Percentiles rank a stretch among this genome's conserved stretches.
These are phyloP conservation scores for Phaeosphaeriaceae sp. DNA, from an alignment of 2,329 filamentous ascomycete genomes.

Conservation along the genomic window DNA sequence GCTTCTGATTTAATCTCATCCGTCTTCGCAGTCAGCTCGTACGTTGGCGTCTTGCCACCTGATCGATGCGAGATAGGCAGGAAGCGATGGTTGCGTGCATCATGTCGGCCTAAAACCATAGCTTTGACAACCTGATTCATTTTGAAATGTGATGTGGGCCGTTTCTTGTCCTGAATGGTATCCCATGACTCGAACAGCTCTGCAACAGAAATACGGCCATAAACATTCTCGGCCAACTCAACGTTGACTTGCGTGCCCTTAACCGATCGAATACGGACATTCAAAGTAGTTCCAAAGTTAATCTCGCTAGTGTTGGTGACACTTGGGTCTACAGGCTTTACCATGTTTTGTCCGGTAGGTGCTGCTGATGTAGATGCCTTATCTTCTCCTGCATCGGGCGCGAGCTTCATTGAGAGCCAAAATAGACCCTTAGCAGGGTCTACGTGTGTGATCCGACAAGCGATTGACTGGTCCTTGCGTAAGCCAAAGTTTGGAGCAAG, in stretches of 20 bases:
- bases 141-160: conserved; percentile 77
- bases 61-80: conserved; percentile 87
- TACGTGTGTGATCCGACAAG: conserved; percentile 73
- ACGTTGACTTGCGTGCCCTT: conserved; percentile 95
- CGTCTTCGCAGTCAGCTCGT: conserved; percentile 85
- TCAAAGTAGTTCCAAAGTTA: conserved; percentile 72
- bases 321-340: conserved; percentile 69
- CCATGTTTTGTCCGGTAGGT: conserved; percentile 48
- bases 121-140: conserved; percentile 74
- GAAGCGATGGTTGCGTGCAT: conserved; percentile 88
- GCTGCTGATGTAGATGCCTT: conserved; percentile 29
- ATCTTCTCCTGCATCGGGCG: conserved; percentile 50
- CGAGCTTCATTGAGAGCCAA: conserved; percentile 65
- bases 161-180: conserved; percentile 81
- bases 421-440: conserved; percentile 75
- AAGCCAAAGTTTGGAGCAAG: conserved; percentile 78
- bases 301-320: conserved; percentile 74
- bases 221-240: conserved; percentile 81
- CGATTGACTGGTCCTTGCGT: conserved; percentile 75
- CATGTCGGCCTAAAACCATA: conserved; percentile 83
- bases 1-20: conserved; percentile 60
- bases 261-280: conserved; percentile 80
- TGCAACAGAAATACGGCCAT: conserved; percentile 91
- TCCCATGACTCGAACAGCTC: conserved; percentile 90
- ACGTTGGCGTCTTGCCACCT: conserved; percentile 73